phyloP scores from a whole-genome alignment of 2,329 filamentous ascomycete genomes.

The Pezicula rhizophila region DNA sequence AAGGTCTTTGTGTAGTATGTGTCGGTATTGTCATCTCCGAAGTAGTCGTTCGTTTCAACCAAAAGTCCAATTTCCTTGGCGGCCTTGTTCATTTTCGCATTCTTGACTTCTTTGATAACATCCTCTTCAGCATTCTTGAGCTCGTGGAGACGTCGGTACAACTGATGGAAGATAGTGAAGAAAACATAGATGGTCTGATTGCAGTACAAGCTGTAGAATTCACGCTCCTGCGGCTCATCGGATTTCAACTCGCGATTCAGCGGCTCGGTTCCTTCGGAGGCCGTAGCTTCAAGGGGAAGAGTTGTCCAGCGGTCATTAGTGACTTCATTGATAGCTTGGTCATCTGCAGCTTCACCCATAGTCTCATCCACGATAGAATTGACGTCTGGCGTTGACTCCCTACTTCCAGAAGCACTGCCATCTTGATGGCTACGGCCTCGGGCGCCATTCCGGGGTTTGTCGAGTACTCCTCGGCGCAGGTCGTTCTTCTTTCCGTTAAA shows the following conservation, averaged over 20 bases:
- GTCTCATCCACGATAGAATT: conserved; percentile 75
- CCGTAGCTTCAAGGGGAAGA: conserved; percentile 45
- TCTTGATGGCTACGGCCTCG: conserved; percentile 69
- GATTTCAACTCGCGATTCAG: conserved; percentile 60
- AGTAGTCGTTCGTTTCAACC: conserved; percentile 77
- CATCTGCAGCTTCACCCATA: conserved; percentile 54
- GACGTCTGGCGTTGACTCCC: conserved; percentile 82
- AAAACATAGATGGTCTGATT: conserved; percentile 93
- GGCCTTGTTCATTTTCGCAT: conserved; percentile 70
- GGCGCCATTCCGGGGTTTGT: conserved; percentile 67
- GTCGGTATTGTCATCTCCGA: conserved; percentile 49
- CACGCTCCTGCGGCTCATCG: conserved; percentile 75
- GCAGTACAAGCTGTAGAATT: conserved; percentile 82
- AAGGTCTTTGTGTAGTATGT: conserved; percentile 83
- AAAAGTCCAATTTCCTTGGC: conserved; percentile 79
- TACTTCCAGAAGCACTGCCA: conserved; percentile 73
- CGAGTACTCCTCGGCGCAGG: conserved; percentile 79
- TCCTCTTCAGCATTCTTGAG: conserved; percentile 75
- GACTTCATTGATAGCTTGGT: conserved; percentile 54
- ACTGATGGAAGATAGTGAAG: conserved; percentile 85
- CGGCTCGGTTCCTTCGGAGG: conserved; percentile 48
- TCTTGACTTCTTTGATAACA: conserved; percentile 67
- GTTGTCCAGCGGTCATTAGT: conserved; percentile 62
- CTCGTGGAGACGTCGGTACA: conserved; percentile 77
- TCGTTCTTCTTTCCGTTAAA: conserved; percentile 68